A percentile compares a stretch with the other conserved stretches of the same genome.
These are phyloP conservation scores for Trichothecium sympodiale DNA, from an alignment of 2,329 filamentous ascomycete species.

Conservation along the genomic window DNA sequence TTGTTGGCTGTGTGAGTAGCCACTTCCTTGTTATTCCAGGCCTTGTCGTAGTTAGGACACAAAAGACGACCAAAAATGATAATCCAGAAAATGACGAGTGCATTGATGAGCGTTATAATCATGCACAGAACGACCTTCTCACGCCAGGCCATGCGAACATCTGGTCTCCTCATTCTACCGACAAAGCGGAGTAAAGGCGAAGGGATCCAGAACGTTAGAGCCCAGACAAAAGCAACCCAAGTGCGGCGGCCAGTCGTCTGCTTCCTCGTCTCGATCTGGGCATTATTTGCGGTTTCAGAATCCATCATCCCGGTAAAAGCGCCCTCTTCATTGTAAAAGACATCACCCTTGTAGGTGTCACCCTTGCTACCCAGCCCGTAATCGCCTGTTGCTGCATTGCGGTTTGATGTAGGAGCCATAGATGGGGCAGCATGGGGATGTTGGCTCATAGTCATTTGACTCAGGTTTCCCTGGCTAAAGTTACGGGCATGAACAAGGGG, in stretches of 20 bases:
- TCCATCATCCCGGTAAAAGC: conserved; percentile 62
- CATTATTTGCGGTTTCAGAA: conserved; percentile 65
- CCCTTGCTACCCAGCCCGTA: conserved; percentile 85
- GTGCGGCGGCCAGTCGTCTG: conserved; percentile 53
- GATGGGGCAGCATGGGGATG: conserved; percentile 37
- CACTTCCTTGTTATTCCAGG: conserved; percentile 66
- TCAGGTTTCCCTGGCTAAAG: conserved; percentile 42
- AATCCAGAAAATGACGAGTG: conserved; percentile 79
- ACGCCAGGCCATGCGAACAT: conserved; percentile 94
- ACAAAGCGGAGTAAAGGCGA: conserved; percentile 70
- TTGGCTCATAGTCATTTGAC: conserved; percentile 33
- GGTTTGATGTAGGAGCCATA: conserved; percentile 45
- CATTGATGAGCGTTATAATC: conserved; percentile 76
- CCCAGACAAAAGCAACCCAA: conserved; percentile 80
- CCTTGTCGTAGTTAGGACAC: conserved; percentile 87
- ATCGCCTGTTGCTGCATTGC: conserved; percentile 53
- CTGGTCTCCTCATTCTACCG: conserved; percentile 92
- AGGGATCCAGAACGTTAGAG: conserved; percentile 86
- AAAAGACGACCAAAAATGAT: conserved; percentile 73
- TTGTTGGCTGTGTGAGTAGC: conserved; percentile 55
- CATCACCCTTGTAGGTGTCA: conserved; percentile 61
- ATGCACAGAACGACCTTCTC: conserved; percentile 82
- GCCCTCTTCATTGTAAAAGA: conserved; percentile 63
- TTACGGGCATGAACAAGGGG: conserved; percentile 55
- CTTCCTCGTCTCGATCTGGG: conserved; percentile 60